phyloP scores from a whole-genome alignment of 2,329 filamentous ascomycete genomes.

The Myriosclerotinia duriaeana region DNA sequence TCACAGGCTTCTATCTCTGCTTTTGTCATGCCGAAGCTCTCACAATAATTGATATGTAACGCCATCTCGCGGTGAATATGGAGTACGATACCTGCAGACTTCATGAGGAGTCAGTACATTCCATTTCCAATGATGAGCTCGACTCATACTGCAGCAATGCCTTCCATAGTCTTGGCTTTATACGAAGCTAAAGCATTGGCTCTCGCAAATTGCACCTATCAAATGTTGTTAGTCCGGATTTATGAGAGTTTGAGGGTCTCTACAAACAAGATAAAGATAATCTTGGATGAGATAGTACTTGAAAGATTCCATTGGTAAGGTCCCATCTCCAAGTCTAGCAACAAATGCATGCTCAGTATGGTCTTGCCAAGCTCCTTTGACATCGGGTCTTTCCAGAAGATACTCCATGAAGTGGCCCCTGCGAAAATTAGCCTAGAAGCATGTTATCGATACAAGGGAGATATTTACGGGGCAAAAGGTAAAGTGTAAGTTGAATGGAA shows the following conservation, averaged over 20 bases:
- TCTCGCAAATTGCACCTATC: constrained; percentile 78
- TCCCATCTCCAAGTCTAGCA: constrained; percentile 70
- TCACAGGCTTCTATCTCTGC: constrained; percentile 70
- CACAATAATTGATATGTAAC: constrained; percentile 80
- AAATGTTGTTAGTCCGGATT: not conserved
- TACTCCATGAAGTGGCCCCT: constrained; percentile 83
- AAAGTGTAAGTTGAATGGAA: constrained; percentile 70
- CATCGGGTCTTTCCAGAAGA: constrained; percentile 70
- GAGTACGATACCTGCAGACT: constrained; percentile 68
- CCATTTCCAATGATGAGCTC: not conserved
- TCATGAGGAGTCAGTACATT: constrained; percentile 1
- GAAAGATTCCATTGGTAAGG: constrained; percentile 72
- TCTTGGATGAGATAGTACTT: constrained; percentile 90
- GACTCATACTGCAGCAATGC: constrained; percentile 64
- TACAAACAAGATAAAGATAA: constrained; percentile 77
- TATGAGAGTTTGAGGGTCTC: not conserved
- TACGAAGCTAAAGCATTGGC: constrained; percentile 84
- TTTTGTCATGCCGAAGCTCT: constrained; percentile 72
- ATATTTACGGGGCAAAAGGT: constrained; percentile 60
- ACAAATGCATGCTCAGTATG: constrained; percentile 86
- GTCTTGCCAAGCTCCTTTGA: constrained; percentile 69
- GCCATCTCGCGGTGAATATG: constrained; percentile 79
- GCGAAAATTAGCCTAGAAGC: constrained; percentile 2
- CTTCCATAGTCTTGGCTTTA: constrained; percentile 72
- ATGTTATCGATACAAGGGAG: not conserved